phyloP scores from a whole-genome alignment of 495 filamentous ascomycete species.

The Daldinia loculata region DNA sequence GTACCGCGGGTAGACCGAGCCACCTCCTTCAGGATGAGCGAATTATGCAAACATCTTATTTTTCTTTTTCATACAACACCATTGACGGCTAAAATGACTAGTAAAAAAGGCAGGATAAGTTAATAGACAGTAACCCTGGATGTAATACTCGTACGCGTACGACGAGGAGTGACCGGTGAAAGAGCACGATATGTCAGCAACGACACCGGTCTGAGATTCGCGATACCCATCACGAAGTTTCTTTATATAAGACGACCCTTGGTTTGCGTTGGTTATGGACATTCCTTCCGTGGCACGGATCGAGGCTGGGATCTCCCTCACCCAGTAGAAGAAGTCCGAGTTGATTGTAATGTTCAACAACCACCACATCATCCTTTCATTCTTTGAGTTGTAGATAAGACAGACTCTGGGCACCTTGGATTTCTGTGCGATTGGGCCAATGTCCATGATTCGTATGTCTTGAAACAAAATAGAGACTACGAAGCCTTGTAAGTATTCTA shows the following conservation, averaged over 20 bases:
- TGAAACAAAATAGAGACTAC: no score
- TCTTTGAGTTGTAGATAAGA: no score
- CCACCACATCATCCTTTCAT: neutral
- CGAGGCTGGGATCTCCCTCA: neutral
- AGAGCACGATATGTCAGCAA: neutral
- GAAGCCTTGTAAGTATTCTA: no score
- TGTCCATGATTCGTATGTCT: no score
- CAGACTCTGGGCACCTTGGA: no score
- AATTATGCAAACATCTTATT: neutral
- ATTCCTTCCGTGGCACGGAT: neutral
- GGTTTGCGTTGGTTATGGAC: neutral
- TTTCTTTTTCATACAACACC: neutral
- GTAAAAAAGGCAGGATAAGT: neutral
- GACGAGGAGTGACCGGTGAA: neutral
- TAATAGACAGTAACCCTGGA: neutral
- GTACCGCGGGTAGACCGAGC: slow-evolving; percentile 2
- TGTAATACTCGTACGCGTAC: neutral
- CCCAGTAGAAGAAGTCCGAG: neutral
- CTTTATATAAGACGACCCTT: neutral
- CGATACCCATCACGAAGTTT: neutral
- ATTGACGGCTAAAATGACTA: neutral
- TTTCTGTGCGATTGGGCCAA: no score
- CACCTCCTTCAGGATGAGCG: neutral
- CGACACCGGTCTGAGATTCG: neutral
- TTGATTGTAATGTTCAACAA: neutral